Base-by-base conservation (phyloP, 768 basidiomycete genomes). In the Mycena pura region DNA sequence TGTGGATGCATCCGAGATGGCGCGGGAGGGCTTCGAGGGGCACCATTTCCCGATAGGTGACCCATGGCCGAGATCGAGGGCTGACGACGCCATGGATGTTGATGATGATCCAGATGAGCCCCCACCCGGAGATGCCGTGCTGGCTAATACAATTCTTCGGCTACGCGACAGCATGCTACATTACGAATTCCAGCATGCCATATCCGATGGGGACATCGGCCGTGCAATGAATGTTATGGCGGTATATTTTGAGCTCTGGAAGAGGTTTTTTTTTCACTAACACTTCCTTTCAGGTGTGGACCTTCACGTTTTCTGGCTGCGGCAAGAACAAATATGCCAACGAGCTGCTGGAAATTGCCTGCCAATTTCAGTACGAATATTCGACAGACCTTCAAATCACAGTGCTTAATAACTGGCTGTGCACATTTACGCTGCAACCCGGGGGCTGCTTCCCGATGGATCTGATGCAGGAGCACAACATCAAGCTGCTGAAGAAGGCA, bases 201-300 rank as follows among this genome's bases (percentile, higher is more conserved):
- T 52, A 15, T 39, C 51, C 3, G 51, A 52, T 19, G 51, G 51
- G 15, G 51, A 52, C 15, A 52, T 52, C 21, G 51, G 51, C n/a
- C 51, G 51, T 9, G 51, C 51, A 2, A 52, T 52, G 51, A 52
- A 52, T 41, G 51, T 52, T 14, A 52, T 52, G 51, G 27, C 38
- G 39, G 41, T 43, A 8, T 10, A 19, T 43, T 43, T 22, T 43
- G 10, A 19, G n/a, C n/a, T n/a, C n/a, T n/a, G n/a, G n/a, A n/a
- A n/a, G n/a, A n/a, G n/a, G 19, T 11, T 8, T 19, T 21, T 8
- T 43, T 36, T 9, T 8, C 41, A 15, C 8, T 21, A 10, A 8
- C 10, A 43, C 14, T 11, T 11, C 8, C 8, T 43, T 15, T n/a
- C n/a, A n/a, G n/a, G 46, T 31, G 28, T 52, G 51, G 51, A 52